phyloP scores from a whole-genome alignment of 805 yeast species.

The Lipomyces mesembrius region DNA sequence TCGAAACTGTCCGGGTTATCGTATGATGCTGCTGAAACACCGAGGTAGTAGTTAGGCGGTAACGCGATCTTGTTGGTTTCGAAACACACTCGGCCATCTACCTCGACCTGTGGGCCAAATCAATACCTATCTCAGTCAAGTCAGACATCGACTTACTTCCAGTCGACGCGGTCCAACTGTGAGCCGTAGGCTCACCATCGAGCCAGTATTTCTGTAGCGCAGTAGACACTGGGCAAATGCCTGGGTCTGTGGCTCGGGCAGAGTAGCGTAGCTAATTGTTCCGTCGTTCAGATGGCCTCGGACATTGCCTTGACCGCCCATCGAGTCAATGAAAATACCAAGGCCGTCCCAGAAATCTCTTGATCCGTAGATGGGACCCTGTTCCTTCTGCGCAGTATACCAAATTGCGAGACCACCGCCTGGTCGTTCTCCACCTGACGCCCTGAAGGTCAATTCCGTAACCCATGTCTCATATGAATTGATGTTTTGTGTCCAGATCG shows the following conservation, averaged over 20 bases:
- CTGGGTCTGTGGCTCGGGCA: conserved; percentile 41
- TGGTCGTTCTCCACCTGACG: conserved; percentile 43
- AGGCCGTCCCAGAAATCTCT: conserved; percentile 50
- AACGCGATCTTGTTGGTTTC: conserved; percentile 43
- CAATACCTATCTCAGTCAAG: not conserved
- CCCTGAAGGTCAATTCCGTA: conserved; percentile 43
- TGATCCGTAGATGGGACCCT: conserved; percentile 48
- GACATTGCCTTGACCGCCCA: conserved; percentile 41
- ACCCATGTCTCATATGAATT: conserved; percentile 46
- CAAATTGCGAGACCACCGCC: conserved; percentile 50
- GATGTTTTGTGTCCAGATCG: conserved; percentile 45
- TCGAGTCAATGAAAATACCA: conserved; percentile 48
- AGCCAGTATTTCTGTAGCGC: conserved; percentile 46
- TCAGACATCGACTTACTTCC: conserved; percentile 20
- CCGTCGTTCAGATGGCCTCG: conserved; percentile 52
- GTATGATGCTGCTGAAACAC: conserved; percentile 45
- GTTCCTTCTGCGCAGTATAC: conserved; percentile 43
- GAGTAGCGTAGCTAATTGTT: conserved; percentile 37
- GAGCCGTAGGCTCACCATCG: conserved; percentile 42
- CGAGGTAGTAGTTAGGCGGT: conserved; percentile 45
- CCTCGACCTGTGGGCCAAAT: conserved; percentile 41
- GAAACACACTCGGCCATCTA: conserved; percentile 49
- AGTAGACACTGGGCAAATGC: conserved; percentile 48
- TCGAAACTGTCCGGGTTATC: conserved; percentile 37
- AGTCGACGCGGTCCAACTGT: conserved; percentile 44